Conservation (phyloP, 441 rosid species). For the Pelargonium citronellum region DNA sequence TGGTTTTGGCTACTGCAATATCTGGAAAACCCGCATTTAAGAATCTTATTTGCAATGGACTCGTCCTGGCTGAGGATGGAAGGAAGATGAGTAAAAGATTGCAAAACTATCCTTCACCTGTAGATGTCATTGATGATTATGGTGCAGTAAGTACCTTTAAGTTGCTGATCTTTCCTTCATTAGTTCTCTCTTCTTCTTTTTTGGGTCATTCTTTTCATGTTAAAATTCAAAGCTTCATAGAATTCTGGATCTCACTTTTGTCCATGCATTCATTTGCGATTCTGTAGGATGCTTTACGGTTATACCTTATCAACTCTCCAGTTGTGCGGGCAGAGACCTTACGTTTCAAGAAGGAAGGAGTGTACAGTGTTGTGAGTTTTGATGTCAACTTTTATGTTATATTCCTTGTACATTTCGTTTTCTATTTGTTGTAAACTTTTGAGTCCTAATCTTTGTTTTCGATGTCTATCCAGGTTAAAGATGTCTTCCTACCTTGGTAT, state of each 20-base stretch:
- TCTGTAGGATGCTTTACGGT: constrained; percentile 81
- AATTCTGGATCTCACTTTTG: constrained; percentile 9
- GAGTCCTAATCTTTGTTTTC: constrained; percentile 15
- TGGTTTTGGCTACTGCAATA: constrained; percentile 96
- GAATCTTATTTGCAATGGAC: constrained; percentile 96
- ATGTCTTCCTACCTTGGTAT: constrained; percentile 99
- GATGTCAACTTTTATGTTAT: not conserved
- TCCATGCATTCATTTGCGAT: constrained; percentile 14
- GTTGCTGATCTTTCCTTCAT: not conserved
- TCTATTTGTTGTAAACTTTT: not conserved
- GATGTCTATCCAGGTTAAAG: constrained; percentile 66
- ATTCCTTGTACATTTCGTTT: not conserved
- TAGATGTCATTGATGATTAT: constrained; percentile 78
- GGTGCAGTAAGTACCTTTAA: constrained; percentile 72
- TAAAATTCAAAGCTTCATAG: not conserved
- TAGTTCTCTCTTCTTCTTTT: constrained; percentile 4
- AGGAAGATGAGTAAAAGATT: constrained; percentile 94
- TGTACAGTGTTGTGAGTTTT: constrained; percentile 83
- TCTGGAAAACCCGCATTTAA: constrained; percentile 87
- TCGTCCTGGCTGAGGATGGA: constrained; percentile 95
- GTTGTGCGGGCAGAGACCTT: constrained; percentile 94
- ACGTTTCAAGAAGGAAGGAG: constrained; percentile 90
- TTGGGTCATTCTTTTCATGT: not conserved
- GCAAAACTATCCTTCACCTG: constrained; percentile 83
- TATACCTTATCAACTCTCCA: constrained; percentile 94